Percentiles rank a stretch among this genome's conserved stretches.
Conservation (phyloP, 768 basidiomycete species). For the Agaricus sinodeliciosus region DNA sequence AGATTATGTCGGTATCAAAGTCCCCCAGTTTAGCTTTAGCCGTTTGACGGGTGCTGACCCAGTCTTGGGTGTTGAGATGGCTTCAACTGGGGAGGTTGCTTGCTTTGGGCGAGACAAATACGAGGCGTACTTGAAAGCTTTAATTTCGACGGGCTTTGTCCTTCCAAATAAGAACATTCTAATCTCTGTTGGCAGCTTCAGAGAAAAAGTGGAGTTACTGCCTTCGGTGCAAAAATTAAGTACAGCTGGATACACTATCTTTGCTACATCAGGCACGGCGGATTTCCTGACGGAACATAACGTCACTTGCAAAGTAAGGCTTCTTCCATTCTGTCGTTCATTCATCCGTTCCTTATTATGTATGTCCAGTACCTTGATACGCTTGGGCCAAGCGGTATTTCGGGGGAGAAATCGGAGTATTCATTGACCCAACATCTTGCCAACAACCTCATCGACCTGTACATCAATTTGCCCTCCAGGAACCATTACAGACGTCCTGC, state of each 20-base stretch:
- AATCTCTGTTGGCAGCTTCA: constrained; percentile 93
- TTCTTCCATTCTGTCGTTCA: constrained; percentile 8
- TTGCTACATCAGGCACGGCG: constrained; percentile 94
- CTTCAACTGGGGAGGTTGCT: constrained; percentile 97
- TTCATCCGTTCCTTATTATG: constrained; percentile 1
- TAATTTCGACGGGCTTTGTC: constrained; percentile 93
- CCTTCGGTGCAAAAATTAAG: constrained; percentile 95
- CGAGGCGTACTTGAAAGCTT: constrained; percentile 95
- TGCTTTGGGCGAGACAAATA: constrained; percentile 98
- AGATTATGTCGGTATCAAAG: constrained; percentile 98
- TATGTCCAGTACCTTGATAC: constrained; percentile 76
- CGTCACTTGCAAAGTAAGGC: constrained; percentile 82
- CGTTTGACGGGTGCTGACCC: constrained; percentile 96
- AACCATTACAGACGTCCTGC: constrained; percentile 97
- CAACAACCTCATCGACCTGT: constrained; percentile 97
- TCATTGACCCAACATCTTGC: constrained; percentile 95
- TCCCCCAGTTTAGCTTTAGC: constrained; percentile 99
- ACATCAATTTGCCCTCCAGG: constrained; percentile 98
- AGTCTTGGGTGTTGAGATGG: constrained; percentile 98
- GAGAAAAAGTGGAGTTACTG: constrained; percentile 95
- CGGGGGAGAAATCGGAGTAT: constrained; percentile 92
- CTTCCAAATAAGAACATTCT: constrained; percentile 97
- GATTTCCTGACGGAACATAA: constrained; percentile 98
- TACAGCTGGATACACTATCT: constrained; percentile 90
- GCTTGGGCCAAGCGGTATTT: constrained; percentile 64